These are phyloP conservation scores for Ballota nigra DNA, from an alignment of 257 asterid genomes.

Conservation along the genomic window DNA sequence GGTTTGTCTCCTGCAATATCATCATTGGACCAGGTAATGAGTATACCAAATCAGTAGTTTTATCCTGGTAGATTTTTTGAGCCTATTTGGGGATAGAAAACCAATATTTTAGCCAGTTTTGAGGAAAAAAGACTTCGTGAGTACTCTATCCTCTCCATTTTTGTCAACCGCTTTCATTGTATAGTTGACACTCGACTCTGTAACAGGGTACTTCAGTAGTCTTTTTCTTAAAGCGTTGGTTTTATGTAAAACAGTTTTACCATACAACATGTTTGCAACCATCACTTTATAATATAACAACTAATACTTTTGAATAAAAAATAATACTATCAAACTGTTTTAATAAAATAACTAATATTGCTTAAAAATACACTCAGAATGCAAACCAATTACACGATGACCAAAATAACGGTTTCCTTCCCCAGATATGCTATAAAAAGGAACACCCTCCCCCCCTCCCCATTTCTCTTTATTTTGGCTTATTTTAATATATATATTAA, in stretches of 20 bases:
- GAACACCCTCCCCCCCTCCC: background rate
- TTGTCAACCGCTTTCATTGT: background rate
- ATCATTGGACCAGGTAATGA: constrained; percentile 83
- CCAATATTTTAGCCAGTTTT: background rate
- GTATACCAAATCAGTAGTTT: constrained; percentile 5
- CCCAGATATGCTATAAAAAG: background rate
- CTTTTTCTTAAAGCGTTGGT: background rate
- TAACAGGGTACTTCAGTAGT: background rate
- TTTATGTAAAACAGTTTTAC: too few relatives aligned
- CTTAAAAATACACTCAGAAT: too few relatives aligned
- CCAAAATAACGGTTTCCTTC: background rate
- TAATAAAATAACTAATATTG: too few relatives aligned
- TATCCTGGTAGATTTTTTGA: background rate
- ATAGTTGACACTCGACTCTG: background rate
- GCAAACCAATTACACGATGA: background rate
- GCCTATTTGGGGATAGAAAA: background rate
- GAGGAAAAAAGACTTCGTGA: background rate
- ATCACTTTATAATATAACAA: too few relatives aligned
- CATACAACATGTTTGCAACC: too few relatives aligned
- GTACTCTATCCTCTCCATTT: background rate
- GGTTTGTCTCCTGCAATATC: constrained; percentile 92
- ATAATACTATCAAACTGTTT: too few relatives aligned
- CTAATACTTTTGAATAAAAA: too few relatives aligned
- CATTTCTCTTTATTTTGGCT: background rate
- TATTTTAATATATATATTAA: constrained; percentile 13